Evolutionary conservation across 768 basidiomycete genomes (phyloP), one percentile per base, ranked within the genome.

Genomic region (Hemileccinum impolitum): DNA sequence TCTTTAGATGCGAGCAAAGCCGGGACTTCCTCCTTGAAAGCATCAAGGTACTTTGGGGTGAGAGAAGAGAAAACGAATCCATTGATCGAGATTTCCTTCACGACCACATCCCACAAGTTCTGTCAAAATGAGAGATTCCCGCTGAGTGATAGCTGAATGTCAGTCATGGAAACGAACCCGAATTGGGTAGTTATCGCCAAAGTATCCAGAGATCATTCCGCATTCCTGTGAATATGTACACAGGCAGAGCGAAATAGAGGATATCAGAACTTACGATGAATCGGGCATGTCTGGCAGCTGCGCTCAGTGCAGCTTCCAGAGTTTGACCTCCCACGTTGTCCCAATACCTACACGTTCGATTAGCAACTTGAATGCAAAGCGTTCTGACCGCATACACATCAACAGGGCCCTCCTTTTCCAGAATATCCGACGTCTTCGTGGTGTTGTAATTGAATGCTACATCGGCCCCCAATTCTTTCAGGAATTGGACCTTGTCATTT

Each of bases 1-100:
- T 79, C 71, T 5, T 79, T 79, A 10, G 61, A 68, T 2, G 71
- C 74, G 15, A 82, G 47, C 45, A 66, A 60, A 14, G 59, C 55
- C 1, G 76, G 73, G 3, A 81, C 45, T 5, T 61, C 67, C 10
- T 60, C 59, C 43, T 71, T 72, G 63, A 82, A 82, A 6, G 66
- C 72, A 7, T 65, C 64, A 3, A 45, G 39, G 59, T 75, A 72
- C 54, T 75, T 75, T 7, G 59, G 53, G 3, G 56, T 39, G 15
- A 61, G 54, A 21, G 32, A 17, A 6, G 9, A 0, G 12, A 74
- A 65, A 41, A 77, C 63, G 60, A 82, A 78, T 0, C 79, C 79
- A n/a, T 64, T 52, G 11, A 80, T 59, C 12, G 64, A 71, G 31
- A 78, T 64, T 18, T 71, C 70, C 55, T 75, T 75, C 4, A 54